Evolutionary conservation across 768 basidiomycete species (phyloP).

Genomic region (Terana coerulea): DNA sequence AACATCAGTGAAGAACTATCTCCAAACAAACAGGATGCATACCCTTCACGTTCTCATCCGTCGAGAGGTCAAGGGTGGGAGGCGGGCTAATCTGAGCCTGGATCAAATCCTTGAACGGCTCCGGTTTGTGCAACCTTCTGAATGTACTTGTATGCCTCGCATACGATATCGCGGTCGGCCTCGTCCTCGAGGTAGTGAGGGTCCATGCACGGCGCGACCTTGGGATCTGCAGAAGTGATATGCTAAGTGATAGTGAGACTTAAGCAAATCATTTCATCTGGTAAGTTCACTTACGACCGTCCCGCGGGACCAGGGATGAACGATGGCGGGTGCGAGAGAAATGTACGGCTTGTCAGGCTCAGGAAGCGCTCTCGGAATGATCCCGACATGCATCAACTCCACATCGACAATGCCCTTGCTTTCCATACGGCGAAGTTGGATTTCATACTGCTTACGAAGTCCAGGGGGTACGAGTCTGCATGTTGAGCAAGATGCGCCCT

Average conservation of each 20-base stretch:
- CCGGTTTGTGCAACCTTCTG: constrained; percentile 14
- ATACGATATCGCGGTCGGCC: constrained; percentile 23
- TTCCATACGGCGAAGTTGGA: constrained; percentile 14
- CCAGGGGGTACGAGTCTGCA: constrained; percentile 10
- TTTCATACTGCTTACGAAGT: constrained; percentile 20
- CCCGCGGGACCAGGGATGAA: constrained; percentile 28
- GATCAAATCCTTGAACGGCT: constrained; percentile 17
- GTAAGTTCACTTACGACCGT: constrained; percentile 23
- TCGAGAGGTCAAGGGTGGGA: constrained; percentile 25
- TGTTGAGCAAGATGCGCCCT: neutral
- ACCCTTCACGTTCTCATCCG: constrained; percentile 20
- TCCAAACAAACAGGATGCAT: too few species aligned
- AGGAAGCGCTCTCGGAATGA: constrained; percentile 1
- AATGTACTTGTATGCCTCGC: constrained; percentile 23
- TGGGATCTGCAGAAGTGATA: constrained; percentile 20
- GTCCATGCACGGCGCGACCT: constrained; percentile 23
- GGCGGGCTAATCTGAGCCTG: constrained; percentile 19
- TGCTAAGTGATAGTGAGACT: constrained; percentile 16
- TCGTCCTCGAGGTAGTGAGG: constrained; percentile 29
- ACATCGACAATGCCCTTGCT: neutral
- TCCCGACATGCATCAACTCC: neutral
- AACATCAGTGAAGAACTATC: too few species aligned
- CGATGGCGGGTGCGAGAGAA: constrained; percentile 18
- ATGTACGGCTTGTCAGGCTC: constrained; percentile 23
- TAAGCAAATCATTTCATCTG: neutral